Evolutionary conservation across 2,329 filamentous ascomycete genomes (phyloP), one percentile per base, ranked within the genome.

Genomic region (Penicillium sp.): DNA sequence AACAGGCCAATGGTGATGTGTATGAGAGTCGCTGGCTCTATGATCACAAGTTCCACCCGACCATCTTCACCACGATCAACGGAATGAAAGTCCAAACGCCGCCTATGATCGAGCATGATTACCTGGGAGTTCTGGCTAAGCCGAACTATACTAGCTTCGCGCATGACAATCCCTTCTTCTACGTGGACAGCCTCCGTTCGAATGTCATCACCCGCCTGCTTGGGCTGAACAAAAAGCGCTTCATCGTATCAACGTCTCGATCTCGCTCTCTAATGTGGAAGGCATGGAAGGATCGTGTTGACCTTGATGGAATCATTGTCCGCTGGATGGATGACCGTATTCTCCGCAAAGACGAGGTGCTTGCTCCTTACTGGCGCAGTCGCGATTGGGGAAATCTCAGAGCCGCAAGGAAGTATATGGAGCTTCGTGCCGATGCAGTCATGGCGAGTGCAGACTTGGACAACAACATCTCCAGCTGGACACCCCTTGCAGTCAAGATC

Each of bases 361-460:
- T 84, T 6, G 68, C 72, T 10, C 73, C 73, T 9, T 84, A 84
- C 69, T 84, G 82, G 82, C 72, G 73, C 35, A 73, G 74, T 35
- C 79, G 82, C 37, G 78, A 82, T 55, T 68, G 73, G 37, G 81
- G 82, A 19, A 72, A 79, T 40, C 77, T 84, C 2, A 69, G 67
- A 12, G 70, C 74, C 4, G 83, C 83, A 1, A 79, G 79, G 66
- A 73, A 73, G 10, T 80, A 79, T n/a, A 74, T 85, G 33, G 77
- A 72, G 63, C 72, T 73, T 47, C 80, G 82, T 53, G 81, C 81
- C 3, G 82, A 85, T 68, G 77, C 81, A 1, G 78, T 84, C 62
- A 82, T 83, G 72, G 82, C 83, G 13, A 84, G 81, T 62, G 81
- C 81, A 4, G 83, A 84, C 67, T 70, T 85, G 28, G 81, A 83